Base-by-base conservation (phyloP, 2,329 filamentous ascomycete species). In the Aspergillus costaricaensis region DNA sequence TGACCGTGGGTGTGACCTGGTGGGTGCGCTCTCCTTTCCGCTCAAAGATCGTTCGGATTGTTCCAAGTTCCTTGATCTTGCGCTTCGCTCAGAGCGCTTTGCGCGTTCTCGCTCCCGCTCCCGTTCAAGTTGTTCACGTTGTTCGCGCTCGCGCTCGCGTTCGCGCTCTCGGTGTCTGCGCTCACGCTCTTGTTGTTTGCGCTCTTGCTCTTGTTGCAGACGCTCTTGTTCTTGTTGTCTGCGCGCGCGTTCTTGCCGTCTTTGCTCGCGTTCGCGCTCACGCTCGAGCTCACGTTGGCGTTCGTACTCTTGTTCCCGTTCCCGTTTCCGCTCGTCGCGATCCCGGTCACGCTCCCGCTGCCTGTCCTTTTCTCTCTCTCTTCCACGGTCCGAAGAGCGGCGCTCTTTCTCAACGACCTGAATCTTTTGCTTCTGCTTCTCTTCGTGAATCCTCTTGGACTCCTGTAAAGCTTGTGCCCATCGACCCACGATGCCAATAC, bases 381-480 rank as follows among this genome's bases (percentile, higher is more conserved):
- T 44, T 23, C 41, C 41, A 21, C 47, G 47, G 25, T 50, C 47
- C 10, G 50, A 39, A 10, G 64, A 54, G 12, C 30, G 52, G 23
- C 59, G 63, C 49, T 68, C 66, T 43, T 68, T 70, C 53, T 72
- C 65, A 6, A 44, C 6, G 7, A n/a, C 30, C 14, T 44, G n/a
- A n/a, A 58, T 59, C 30, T 36, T 59, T 49, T 70, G 62, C 21
- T 63, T 65, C 41, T 61, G 58, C 61, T 76, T 77, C 50, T 72
- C 71, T 53, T 76, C 72, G 52, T 74, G 70, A 38, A 73, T 72
- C 54, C 69, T 68, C 38, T 72, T 74, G 14, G 75, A 72, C 59
- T 77, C 74, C 21, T 75, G 74, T 9, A 77, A 58, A 23, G 74
- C 71, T 41, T 67, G 72, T 5, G 68, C 65, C 72, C 73, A 77